These are phyloP conservation scores for Wallacemonas collosoma DNA, from an alignment of 208 protist species.

Conservation along the genomic window DNA sequence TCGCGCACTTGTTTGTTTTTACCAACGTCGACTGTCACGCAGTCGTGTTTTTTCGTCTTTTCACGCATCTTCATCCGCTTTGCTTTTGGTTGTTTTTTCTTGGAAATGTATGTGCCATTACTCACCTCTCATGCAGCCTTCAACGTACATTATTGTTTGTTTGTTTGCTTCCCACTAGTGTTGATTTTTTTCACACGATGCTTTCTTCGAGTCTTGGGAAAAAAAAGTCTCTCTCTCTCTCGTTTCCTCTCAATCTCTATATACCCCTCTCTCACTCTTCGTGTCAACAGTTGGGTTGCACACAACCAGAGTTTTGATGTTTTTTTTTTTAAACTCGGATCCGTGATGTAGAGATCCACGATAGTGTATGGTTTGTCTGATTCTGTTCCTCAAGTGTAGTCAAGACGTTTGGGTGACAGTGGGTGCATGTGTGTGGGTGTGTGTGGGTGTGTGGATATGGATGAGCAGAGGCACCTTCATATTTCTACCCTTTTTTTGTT, in stretches of 20 bases:
- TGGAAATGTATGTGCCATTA: neutral
- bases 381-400: no score
- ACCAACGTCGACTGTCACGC: constrained; percentile 6
- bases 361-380: no score
- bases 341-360: no score
- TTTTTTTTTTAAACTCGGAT: no score
- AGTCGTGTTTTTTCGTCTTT: constrained; percentile 8
- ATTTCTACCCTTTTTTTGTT: neutral
- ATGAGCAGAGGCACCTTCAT: neutral
- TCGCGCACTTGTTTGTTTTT: constrained; percentile 8
- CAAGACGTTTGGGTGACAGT: neutral
- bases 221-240: no score
- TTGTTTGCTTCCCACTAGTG: no score
- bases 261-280: no score
- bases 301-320: no score
- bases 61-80: neutral
- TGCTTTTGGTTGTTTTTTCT: constrained; percentile 8
- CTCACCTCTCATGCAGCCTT: neutral
- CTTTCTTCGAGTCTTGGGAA: no score
- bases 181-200: no score
- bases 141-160: neutral
- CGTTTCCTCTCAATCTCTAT: no score
- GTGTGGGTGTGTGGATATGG: neutral
- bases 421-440: neutral
- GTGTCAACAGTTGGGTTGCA: no score